Evolutionary conservation across 2,329 filamentous ascomycete genomes (phyloP).

Genomic region (Didymellaceae sp.): DNA sequence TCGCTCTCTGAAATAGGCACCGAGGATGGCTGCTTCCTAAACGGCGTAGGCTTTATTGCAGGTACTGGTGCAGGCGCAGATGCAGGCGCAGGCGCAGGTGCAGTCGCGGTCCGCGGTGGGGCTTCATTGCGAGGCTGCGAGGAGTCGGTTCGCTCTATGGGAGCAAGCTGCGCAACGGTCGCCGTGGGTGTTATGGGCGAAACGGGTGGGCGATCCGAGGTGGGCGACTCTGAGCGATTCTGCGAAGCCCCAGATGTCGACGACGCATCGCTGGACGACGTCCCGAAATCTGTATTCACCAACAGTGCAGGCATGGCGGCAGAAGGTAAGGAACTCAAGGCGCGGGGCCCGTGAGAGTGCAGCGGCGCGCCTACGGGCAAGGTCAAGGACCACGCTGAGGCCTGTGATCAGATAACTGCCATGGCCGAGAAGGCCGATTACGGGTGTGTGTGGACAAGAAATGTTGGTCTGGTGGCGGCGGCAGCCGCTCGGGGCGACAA

Average conservation of each 20-base stretch:
- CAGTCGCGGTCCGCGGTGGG: conserved; percentile 28
- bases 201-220: conserved; percentile 48
- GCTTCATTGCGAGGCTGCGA: conserved; percentile 32
- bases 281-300: conserved; percentile 37
- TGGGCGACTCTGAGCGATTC: conserved; percentile 38
- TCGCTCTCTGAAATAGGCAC: conserved; percentile 56
- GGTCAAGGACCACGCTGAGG: conserved; percentile 4
- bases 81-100: conserved; percentile 4
- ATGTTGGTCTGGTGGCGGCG: too few relatives aligned
- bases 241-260: conserved; percentile 26
- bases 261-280: conserved; percentile 36
- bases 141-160: conserved; percentile 33
- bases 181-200: conserved; percentile 51
- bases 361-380: conserved; percentile 18
- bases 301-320: conserved; percentile 49
- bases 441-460: too few relatives aligned
- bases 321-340: conserved; percentile 27
- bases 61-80: not conserved
- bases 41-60: conserved; percentile 35
- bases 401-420: too few relatives aligned
- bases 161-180: conserved; percentile 44
- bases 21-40: conserved; percentile 52
- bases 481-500: too few relatives aligned
- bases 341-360: conserved; percentile 25
- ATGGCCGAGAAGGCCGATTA: too few relatives aligned